Conservation (phyloP, 2,329 filamentous ascomycete genomes). For the Geoglossum cookeanum region DNA sequence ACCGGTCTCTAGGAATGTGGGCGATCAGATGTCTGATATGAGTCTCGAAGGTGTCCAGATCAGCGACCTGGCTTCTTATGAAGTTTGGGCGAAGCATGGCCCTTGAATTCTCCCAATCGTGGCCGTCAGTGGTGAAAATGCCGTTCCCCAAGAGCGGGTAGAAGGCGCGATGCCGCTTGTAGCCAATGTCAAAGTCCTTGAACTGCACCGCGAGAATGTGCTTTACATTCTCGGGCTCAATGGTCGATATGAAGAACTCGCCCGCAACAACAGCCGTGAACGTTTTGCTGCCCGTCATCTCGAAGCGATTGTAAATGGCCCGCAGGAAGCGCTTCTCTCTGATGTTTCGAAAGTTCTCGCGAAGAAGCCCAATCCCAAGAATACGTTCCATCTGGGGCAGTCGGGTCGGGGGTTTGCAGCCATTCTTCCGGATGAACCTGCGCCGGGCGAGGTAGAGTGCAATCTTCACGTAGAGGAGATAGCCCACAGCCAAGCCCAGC, state of each 20-base stretch:
- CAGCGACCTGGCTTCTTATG: slow-evolving; percentile 15
- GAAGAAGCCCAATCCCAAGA: slow-evolving; percentile 13
- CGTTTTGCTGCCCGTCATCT: background rate
- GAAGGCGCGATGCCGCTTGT: slow-evolving; percentile 9
- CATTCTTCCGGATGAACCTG: slow-evolving; percentile 3
- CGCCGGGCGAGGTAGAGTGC: background rate
- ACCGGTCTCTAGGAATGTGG: slow-evolving; percentile 13
- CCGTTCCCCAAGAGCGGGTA: slow-evolving; percentile 12
- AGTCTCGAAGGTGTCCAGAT: slow-evolving; percentile 14
- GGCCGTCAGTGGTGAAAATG: slow-evolving; percentile 17
- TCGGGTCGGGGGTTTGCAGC: slow-evolving; percentile 13
- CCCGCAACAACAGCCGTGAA: background rate
- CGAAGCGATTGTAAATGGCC: background rate
- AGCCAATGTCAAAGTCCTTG: slow-evolving; percentile 24
- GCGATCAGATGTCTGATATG: slow-evolving; percentile 17
- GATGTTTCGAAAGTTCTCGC: slow-evolving; percentile 8
- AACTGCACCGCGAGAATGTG: slow-evolving; percentile 32
- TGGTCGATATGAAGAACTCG: background rate
- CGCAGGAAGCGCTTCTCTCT: slow-evolving; percentile 11
- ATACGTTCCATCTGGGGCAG: slow-evolving; percentile 15
- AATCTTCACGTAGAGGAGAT: background rate
- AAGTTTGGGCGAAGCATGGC: slow-evolving; percentile 17
- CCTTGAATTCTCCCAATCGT: slow-evolving; percentile 14
- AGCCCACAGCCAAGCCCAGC: background rate
- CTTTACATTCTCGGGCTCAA: slow-evolving; percentile 34